These are phyloP conservation scores for Colletotrichum costaricense DNA, from an alignment of 2,329 filamentous ascomycete genomes.

Conservation along the genomic window DNA sequence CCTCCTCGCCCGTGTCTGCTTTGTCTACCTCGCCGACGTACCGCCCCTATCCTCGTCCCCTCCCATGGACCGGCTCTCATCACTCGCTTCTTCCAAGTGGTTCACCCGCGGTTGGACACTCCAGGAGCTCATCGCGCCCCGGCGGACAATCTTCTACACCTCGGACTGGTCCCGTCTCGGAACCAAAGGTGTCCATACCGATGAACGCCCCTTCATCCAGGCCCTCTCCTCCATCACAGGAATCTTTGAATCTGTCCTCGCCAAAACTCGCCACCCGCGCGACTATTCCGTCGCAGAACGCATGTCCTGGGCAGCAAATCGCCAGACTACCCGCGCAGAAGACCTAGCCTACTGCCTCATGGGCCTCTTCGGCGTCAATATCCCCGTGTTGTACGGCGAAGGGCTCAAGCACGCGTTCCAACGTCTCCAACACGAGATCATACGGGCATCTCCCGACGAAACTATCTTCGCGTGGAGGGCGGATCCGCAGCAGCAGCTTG, in stretches of 20 bases:
- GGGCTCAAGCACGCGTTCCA: slow-evolving; percentile 39
- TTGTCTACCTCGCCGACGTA: slow-evolving; percentile 36
- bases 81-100: slow-evolving; percentile 24
- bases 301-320: slow-evolving; percentile 44
- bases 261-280: slow-evolving; percentile 28
- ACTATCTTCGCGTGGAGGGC: slow-evolving; percentile 33
- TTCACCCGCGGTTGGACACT: slow-evolving; percentile 37
- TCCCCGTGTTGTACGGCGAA: slow-evolving; percentile 44
- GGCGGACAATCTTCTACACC: slow-evolving; percentile 40
- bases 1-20: slow-evolving; percentile 34
- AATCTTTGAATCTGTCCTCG: slow-evolving; percentile 29
- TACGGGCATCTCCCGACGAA: slow-evolving; percentile 26
- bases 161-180: slow-evolving; percentile 38
- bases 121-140: slow-evolving; percentile 40
- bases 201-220: slow-evolving; percentile 22
- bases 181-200: slow-evolving; percentile 15
- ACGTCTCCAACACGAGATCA: slow-evolving; percentile 37
- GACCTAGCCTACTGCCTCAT: slow-evolving; percentile 44
- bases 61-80: slow-evolving; percentile 9
- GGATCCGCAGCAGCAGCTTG: neutral
- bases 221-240: slow-evolving; percentile 21
- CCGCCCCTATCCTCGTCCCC: neutral
- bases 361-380: slow-evolving; percentile 43
- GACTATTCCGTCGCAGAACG: slow-evolving; percentile 39
- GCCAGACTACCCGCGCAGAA: slow-evolving; percentile 39